phyloP scores from a whole-genome alignment of 192 early-diverging fungal species.

The Geosiphon pyriformis region DNA sequence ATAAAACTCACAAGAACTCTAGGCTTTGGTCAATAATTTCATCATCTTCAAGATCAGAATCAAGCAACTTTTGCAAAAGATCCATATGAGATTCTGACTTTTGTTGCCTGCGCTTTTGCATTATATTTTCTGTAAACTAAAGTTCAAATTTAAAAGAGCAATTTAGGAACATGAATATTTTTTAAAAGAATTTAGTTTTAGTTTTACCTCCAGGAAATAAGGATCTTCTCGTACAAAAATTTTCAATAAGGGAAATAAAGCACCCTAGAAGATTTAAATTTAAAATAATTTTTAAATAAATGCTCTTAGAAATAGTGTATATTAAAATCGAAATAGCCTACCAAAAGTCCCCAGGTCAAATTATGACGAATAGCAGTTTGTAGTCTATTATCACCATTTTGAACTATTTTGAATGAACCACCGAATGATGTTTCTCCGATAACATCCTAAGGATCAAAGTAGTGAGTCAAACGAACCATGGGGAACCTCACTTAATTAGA shows the following conservation, averaged over 20 bases:
- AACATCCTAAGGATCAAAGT: constrained; percentile 33
- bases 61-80: constrained; percentile 36
- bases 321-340: background rate
- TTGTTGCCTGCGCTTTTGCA: background rate
- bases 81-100: constrained; percentile 12
- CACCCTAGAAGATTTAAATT: background rate
- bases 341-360: background rate
- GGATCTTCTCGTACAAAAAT: background rate
- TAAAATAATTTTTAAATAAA: background rate
- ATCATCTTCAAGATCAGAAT: constrained; percentile 14
- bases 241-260: constrained; percentile 10
- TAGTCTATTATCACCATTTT: constrained; percentile 38
- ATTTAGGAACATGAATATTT: background rate
- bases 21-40: constrained; percentile 30
- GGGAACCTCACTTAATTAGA: too few species aligned
- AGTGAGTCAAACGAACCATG: too few species aligned
- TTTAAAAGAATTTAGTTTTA: background rate
- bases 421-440: constrained; percentile 53
- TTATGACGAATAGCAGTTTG: constrained; percentile 30
- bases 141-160: background rate
- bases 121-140: constrained; percentile 8
- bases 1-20: constrained; percentile 8
- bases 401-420: constrained; percentile 44
- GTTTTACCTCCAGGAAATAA: constrained; percentile 9
- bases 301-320: background rate